These are phyloP conservation scores for Colletotrichum karsti DNA, from an alignment of 2,329 filamentous ascomycete species.

Conservation along the genomic window DNA sequence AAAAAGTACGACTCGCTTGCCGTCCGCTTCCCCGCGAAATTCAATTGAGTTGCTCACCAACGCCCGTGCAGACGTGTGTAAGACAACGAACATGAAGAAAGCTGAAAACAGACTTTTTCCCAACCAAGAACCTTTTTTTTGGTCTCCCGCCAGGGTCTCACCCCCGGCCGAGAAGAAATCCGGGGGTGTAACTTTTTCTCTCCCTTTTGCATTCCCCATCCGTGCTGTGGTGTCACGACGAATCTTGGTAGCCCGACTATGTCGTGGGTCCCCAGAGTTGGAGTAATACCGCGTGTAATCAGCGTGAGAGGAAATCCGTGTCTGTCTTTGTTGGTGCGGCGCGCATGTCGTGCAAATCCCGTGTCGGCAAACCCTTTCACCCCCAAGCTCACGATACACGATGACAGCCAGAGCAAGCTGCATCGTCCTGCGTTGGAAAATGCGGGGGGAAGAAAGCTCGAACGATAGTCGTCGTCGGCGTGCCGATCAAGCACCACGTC, in stretches of 20 bases:
- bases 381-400: not conserved
- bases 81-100: not conserved
- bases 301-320: not conserved
- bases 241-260: not conserved
- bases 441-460: no score
- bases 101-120: not conserved
- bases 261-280: not conserved
- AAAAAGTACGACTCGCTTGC: not conserved
- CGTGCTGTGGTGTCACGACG: slow-evolving; percentile 14
- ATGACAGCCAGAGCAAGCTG: not conserved
- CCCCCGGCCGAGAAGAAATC: not conserved
- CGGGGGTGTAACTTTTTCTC: not conserved
- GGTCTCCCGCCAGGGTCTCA: slow-evolving; percentile 12
- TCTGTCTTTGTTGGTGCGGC: not conserved
- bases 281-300: not conserved
- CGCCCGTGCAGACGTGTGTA: not conserved
- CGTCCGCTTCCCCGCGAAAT: not conserved
- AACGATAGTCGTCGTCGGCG: not conserved
- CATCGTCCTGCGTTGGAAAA: not conserved
- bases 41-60: not conserved
- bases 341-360: not conserved
- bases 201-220: not conserved
- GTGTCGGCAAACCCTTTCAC: not conserved
- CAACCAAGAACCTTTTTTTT: not conserved
- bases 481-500: not conserved